Conservation (phyloP, 2,329 filamentous ascomycete genomes). For the Penicillium verrucosum region DNA sequence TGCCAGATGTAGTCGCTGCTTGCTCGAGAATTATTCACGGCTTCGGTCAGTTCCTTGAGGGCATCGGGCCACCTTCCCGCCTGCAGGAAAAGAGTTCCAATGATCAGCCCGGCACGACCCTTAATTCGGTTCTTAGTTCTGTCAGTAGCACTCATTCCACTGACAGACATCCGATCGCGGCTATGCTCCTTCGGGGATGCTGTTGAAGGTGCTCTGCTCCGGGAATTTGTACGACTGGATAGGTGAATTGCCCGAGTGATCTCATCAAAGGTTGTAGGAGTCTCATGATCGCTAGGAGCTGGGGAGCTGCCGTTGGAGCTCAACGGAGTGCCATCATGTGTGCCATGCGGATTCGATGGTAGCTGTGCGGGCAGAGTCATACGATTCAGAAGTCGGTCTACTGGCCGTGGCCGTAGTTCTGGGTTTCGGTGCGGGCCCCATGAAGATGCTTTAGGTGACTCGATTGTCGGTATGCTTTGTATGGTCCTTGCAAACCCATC, state of each 20-base stretch:
- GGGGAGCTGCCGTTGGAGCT: conserved; percentile 37
- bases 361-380: conserved; percentile 74
- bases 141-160: conserved; percentile 74
- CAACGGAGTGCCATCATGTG: conserved; percentile 37
- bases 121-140: conserved; percentile 76
- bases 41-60: conserved; percentile 76
- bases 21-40: conserved; percentile 70
- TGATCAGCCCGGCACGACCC: conserved; percentile 71
- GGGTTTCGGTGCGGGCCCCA: conserved; percentile 51
- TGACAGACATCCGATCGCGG: conserved; percentile 60
- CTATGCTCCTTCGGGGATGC: conserved; percentile 51
- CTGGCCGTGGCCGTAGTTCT: conserved; percentile 42
- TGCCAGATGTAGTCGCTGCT: conserved; percentile 96
- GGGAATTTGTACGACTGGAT: conserved; percentile 38
- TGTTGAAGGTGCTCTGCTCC: conserved; percentile 36
- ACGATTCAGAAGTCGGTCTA: conserved; percentile 62
- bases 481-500: conserved; percentile 69
- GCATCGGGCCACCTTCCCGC: conserved; percentile 89
- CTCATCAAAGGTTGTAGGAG: conserved; percentile 55
- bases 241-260: conserved; percentile 46
- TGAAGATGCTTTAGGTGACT: conserved; percentile 62
- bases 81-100: conserved; percentile 83
- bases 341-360: conserved; percentile 45
- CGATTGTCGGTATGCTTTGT: conserved; percentile 70
- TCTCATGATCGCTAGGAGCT: conserved; percentile 38